Evolutionary conservation across 2,329 filamentous ascomycete species (phyloP).

Genomic region (Hawksworthiomyces lignivorus): DNA sequence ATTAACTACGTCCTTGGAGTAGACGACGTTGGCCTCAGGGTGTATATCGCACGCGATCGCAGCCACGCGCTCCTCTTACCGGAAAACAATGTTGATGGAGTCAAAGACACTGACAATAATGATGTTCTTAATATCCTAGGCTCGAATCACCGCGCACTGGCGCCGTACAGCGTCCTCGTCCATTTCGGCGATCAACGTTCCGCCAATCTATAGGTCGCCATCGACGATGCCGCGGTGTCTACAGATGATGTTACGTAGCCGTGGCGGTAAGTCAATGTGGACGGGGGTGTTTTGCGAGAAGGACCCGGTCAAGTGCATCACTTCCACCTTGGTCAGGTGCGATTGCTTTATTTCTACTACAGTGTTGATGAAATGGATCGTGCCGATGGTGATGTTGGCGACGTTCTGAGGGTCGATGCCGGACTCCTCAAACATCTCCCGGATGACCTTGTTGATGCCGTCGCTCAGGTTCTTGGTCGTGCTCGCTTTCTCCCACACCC

Average conservation of each 20-base stretch:
- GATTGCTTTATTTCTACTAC: slow-evolving; percentile 45
- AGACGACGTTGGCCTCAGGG: slow-evolving; percentile 37
- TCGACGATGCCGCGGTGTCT: slow-evolving; percentile 37
- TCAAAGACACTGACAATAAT: slow-evolving; percentile 46
- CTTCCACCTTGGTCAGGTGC: slow-evolving; percentile 42
- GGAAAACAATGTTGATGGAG: slow-evolving; percentile 40
- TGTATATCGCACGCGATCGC: slow-evolving; percentile 32
- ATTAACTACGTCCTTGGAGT: slow-evolving; percentile 44
- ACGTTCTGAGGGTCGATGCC: slow-evolving; percentile 28
- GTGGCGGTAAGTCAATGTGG: slow-evolving; percentile 45
- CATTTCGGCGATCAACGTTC: slow-evolving; percentile 36
- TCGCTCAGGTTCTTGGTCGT: slow-evolving; percentile 41
- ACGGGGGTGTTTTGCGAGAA: slow-evolving; percentile 44
- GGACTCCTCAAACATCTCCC: slow-evolving; percentile 31
- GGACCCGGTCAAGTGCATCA: slow-evolving; percentile 47
- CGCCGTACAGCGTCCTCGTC: slow-evolving; percentile 32
- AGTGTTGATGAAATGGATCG: slow-evolving; percentile 53
- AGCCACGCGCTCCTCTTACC: slow-evolving; percentile 41
- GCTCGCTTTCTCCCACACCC: slow-evolving; percentile 41
- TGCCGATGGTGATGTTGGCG: slow-evolving; percentile 44
- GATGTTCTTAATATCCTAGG: slow-evolving; percentile 37
- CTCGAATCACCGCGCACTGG: slow-evolving; percentile 31
- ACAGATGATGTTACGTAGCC: slow-evolving; percentile 39
- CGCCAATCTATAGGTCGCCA: slow-evolving; percentile 46
- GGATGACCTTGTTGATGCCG: slow-evolving; percentile 38